Evolutionary conservation across 176 grass and related monocot genomes (phyloP).

Genomic region (Oryza longistaminata): DNA sequence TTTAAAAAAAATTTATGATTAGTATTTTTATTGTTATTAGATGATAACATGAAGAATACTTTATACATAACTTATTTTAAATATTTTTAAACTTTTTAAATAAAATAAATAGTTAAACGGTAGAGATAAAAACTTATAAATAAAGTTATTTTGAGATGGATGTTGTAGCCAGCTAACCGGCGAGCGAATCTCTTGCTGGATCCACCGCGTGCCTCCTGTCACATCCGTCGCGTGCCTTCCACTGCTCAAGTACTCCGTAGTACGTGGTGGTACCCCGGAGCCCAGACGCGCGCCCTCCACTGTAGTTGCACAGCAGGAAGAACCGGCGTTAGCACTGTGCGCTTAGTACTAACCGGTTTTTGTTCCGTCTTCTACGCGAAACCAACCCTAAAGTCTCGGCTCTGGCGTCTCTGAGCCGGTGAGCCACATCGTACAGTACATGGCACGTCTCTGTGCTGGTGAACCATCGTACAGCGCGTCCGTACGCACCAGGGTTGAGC

Average conservation of each 20-base stretch:
- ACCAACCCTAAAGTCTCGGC: not conserved
- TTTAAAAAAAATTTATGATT: too few species aligned
- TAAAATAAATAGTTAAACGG: too few species aligned
- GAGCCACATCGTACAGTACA: too few species aligned
- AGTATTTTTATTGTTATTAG: too few species aligned
- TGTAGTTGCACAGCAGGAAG: not conserved
- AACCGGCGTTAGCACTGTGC: not conserved
- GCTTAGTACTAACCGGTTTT: not conserved
- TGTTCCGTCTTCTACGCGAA: too few species aligned
- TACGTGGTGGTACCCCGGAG: not conserved
- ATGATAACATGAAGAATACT: too few species aligned
- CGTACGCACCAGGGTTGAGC: not conserved
- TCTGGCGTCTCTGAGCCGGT: not conserved
- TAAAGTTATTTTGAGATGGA: too few species aligned
- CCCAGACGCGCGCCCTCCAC: not conserved
- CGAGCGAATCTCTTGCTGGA: slow-evolving; percentile 28
- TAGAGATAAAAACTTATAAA: too few species aligned
- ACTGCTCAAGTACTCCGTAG: not conserved
- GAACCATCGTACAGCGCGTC: not conserved
- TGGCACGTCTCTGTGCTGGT: not conserved
- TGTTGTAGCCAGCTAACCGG: too few species aligned
- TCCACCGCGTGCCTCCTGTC: slow-evolving; percentile 11
- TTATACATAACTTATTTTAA: too few species aligned
- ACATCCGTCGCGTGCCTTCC: not conserved
- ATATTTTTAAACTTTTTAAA: too few species aligned